These are phyloP conservation scores for Picea mariana DNA, from an alignment of 83 land plant genomes.

Conservation along the genomic window DNA sequence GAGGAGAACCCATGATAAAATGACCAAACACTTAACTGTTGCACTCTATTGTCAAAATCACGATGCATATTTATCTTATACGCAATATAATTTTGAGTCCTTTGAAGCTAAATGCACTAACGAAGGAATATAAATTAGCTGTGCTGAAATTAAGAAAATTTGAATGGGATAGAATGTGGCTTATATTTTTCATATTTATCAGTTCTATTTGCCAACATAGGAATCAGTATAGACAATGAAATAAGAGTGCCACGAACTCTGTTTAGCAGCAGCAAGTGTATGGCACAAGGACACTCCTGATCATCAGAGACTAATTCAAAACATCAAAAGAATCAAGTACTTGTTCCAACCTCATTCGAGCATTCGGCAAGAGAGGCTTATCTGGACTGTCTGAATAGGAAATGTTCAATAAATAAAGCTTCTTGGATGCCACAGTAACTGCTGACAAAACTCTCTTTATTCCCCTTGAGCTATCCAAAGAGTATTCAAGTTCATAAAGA, in stretches of 20 bases:
- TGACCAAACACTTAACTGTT: not conserved
- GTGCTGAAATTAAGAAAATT: not conserved
- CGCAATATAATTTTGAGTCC: not conserved
- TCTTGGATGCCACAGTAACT: conserved; percentile 80
- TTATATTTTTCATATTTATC: not conserved
- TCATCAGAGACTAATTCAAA: conserved; percentile 8
- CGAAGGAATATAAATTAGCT: not conserved
- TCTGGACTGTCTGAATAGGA: conserved; percentile 73
- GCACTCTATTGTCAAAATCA: not conserved
- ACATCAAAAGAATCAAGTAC: conserved; percentile 86
- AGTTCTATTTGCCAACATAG: not conserved
- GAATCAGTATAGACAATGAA: not conserved
- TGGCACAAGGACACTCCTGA: not conserved
- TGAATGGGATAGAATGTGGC: not conserved
- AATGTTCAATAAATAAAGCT: conserved; percentile 87
- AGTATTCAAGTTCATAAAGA: conserved; percentile 89
- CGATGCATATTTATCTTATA: not conserved
- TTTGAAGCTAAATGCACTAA: not conserved
- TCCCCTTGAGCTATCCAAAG: conserved; percentile 84
- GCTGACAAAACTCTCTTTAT: conserved; percentile 85
- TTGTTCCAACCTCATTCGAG: conserved; percentile 49
- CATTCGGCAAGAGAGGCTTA: conserved; percentile 50
- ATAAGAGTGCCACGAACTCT: not conserved
- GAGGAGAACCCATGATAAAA: too few species aligned
- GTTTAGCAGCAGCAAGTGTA: conserved; percentile 3